phyloP scores from a whole-genome alignment of 2,329 filamentous ascomycete genomes.

The Aureobasidium sp. region DNA sequence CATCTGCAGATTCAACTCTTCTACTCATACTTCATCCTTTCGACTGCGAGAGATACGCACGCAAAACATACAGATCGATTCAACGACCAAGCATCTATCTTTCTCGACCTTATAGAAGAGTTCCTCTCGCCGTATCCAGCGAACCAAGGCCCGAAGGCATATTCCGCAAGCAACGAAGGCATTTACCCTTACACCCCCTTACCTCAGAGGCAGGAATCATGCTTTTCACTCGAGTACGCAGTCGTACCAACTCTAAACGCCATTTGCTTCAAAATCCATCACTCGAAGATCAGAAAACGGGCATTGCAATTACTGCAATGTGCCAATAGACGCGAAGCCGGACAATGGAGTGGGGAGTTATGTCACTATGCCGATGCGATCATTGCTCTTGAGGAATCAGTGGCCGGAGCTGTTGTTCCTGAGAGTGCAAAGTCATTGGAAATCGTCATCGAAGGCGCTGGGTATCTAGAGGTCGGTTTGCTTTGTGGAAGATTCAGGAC shows the following conservation, averaged over 20 bases:
- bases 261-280: background rate
- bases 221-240: conserved; percentile 1
- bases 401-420: background rate
- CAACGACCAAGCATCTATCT: background rate
- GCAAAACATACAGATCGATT: background rate
- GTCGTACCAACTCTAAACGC: background rate
- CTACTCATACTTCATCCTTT: background rate
- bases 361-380: background rate
- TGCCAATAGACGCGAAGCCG: conserved; percentile 6
- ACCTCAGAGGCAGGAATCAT: background rate
- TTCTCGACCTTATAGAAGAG: background rate
- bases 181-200: background rate
- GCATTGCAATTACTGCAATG: background rate
- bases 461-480: background rate
- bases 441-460: background rate
- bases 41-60: background rate
- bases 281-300: background rate
- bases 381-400: background rate
- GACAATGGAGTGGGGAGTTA: conserved; percentile 1
- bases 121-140: background rate
- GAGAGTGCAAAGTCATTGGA: background rate
- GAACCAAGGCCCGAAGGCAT: background rate
- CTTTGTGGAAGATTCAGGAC: conserved; percentile 1
- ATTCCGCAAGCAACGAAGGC: too few species aligned
- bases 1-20: conserved; percentile 12